Evolutionary conservation across 192 early-diverging fungal genomes (phyloP).

Genomic region (Gryganskiella cystojenkinii): DNA sequence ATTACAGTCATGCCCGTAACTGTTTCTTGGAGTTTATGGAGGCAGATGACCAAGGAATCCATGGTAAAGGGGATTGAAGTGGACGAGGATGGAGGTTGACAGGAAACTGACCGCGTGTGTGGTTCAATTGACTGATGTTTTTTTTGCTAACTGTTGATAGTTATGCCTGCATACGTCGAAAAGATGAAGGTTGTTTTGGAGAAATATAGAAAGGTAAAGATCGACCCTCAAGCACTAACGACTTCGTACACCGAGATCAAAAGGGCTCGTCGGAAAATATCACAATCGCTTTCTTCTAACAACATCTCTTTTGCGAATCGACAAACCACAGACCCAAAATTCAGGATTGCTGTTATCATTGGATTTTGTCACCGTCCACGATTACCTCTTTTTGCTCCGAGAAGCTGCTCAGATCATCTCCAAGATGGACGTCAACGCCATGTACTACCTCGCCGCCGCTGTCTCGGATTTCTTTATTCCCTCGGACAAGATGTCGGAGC

Average conservation of each 20-base stretch:
- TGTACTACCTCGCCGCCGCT: conserved; percentile 98
- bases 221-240: background rate
- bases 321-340: conserved; percentile 59
- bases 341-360: conserved; percentile 78
- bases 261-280: background rate
- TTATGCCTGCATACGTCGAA: conserved; percentile 73
- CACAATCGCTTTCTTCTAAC: background rate
- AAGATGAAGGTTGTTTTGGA: conserved; percentile 73
- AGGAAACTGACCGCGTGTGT: too few species aligned
- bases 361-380: conserved; percentile 89
- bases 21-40: conserved; percentile 89
- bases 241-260: background rate
- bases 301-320: background rate
- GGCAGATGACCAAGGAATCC: conserved; percentile 68
- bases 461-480: conserved; percentile 99
- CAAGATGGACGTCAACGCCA: conserved; percentile 70
- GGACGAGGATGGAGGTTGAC: background rate
- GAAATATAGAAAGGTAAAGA: conserved; percentile 71
- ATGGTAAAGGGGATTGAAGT: conserved; percentile 53
- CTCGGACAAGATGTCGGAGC: conserved; percentile 88
- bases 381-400: conserved; percentile 93
- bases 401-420: conserved; percentile 77
- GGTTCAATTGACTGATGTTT: too few species aligned
- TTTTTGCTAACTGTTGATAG: conserved; percentile 42
- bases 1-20: conserved; percentile 84